Base-by-base conservation (phyloP, 2,329 filamentous ascomycete species). In the Calonectria leucothoes region DNA sequence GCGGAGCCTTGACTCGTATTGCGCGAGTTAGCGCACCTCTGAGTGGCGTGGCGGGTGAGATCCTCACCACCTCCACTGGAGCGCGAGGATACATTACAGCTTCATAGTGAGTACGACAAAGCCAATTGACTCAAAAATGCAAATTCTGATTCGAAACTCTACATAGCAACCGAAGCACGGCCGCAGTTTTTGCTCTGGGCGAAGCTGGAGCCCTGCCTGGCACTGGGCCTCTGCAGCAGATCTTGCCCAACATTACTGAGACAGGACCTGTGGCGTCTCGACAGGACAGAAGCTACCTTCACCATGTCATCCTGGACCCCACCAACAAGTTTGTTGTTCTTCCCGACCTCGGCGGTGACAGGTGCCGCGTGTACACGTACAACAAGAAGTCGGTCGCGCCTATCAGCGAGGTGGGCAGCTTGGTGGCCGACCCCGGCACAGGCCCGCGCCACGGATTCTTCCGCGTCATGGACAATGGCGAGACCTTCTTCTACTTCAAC, bases 401-500 rank as follows among this genome's bases (percentile, higher is more conserved):
- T 1, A 76, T 80, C 7, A 55, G 33, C 0, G 68, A 80, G 63
- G 73, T 79, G 2, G 76, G 71, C 11, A 49, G 52, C 8, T 35
- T 80, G 11, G 67, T 35, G 4, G 65, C 78, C 0, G 76, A 73
- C 0, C 67, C 73, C 2, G 78, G 78, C 0, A 69, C 70, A 2
- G 78, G 78, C 6, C 78, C 78, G 0, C 78, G 78, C 5, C 78
- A 80, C 12, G 78, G 78, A 0, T 74, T 80, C 48, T 80, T 80
- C 55, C 71, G 72, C 10, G 39, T 78, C n/a, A 78, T 73, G 52
- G 39, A 64, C 2, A 78, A 70, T 4, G 77, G 78, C 1, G 71
- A 79, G 7, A 80, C 77, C 0, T 80, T 77, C 25, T 80, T 80
- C 35, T 78, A 78, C 27, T 80, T 80, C 23, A 75, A 80, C 0